Base-by-base conservation (phyloP, 2,329 filamentous ascomycete genomes). In the Ophiostoma montium region DNA sequence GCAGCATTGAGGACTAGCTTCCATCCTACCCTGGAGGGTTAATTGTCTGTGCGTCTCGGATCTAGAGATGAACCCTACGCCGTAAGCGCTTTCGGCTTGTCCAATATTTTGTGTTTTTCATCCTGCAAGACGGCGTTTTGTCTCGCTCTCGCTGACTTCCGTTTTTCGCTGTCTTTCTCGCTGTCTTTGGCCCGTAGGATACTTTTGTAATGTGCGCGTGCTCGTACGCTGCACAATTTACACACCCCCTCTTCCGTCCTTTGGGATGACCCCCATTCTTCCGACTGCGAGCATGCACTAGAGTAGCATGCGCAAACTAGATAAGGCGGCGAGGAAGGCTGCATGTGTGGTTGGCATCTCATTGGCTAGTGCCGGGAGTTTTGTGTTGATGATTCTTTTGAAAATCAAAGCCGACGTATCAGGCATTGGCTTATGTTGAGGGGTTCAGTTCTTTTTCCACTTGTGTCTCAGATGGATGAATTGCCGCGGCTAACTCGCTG, bases 381-480 rank as follows among this genome's bases (percentile, higher is more conserved):
- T 70, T 60, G 60, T 67, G 65, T 54, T 63, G 61, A 62, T 59
- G 58, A 64, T 63, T 62, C 50, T 60, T 61, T 63, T 53, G 33
- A 36, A 46, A 51, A 51, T 50, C 47, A 38, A 13, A 41, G 39
- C 36, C 46, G 50, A 49, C 50, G 46, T 52, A 52, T 52, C 46
- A 49, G 21, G 19, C 27, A 41, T 15, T 27, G 38, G 38, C 19
- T 23, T 23, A 19, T 41, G 38, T 11, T 41, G 6, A 12, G 23
- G 23, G 23, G 23, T 27, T 27, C 23, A 5, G 23, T 27, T 4
- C 23, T 27, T 27, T 27, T 27, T 27, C 4, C 23, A 27, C 23
- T 27, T 27, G n/a, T 27, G 23, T 27, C 5, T 27, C 23, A 27
- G 8, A 27, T 5, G 8, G 8, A 27, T 5, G 23, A 5, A 27